phyloP scores from a whole-genome alignment of 805 yeast species.

The Debaryomyces tyrocola region DNA sequence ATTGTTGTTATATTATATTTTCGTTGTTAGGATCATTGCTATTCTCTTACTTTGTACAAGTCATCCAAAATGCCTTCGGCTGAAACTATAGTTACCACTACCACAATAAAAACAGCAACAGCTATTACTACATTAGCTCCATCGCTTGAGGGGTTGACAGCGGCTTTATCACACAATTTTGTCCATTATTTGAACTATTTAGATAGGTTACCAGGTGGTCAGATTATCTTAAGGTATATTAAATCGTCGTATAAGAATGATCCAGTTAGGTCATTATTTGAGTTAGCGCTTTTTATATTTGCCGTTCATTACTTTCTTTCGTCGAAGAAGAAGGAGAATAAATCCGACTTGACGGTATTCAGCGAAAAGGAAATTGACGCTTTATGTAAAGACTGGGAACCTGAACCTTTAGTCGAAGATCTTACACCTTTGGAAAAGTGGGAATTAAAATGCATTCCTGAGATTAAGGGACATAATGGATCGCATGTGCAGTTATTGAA shows the following conservation, averaged over 20 bases:
- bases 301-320: slow-evolving; percentile 83
- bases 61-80: slow-evolving; percentile 3
- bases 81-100: slow-evolving; percentile 15
- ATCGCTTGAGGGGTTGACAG: slow-evolving; percentile 34
- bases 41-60: no score
- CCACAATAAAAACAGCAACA: slow-evolving; percentile 26
- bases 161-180: slow-evolving; percentile 33
- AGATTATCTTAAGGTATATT: slow-evolving; percentile 65
- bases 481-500: slow-evolving; percentile 32
- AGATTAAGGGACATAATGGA: slow-evolving; percentile 55
- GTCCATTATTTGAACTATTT: slow-evolving; percentile 35
- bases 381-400: slow-evolving; percentile 87
- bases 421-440: slow-evolving; percentile 54
- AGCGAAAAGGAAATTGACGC: slow-evolving; percentile 71
- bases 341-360: slow-evolving; percentile 65
- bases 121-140: slow-evolving; percentile 34
- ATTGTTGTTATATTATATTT: no score
- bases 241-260: slow-evolving; percentile 87
- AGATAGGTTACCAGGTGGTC: slow-evolving; percentile 55
- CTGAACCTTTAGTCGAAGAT: slow-evolving; percentile 73
- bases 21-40: no score
- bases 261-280: slow-evolving; percentile 86
- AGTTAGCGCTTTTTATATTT: slow-evolving; percentile 70
- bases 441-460: slow-evolving; percentile 65
- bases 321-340: slow-evolving; percentile 73